A percentile compares a stretch with the other conserved stretches of the same genome.
Conservation (phyloP, 2,329 filamentous ascomycete genomes). For the Hypoxylon sp. region DNA sequence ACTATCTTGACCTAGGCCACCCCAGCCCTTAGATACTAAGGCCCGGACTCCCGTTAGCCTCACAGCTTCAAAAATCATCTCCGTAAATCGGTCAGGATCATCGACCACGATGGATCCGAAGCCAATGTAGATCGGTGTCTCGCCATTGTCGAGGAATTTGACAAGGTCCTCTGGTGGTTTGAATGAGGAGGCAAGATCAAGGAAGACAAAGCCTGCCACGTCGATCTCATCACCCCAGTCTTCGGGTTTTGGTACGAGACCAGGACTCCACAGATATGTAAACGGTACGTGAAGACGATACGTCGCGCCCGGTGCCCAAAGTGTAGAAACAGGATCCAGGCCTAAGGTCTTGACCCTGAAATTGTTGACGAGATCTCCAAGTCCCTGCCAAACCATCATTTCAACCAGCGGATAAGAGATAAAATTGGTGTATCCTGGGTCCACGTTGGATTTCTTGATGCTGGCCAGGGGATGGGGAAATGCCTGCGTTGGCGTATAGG, state of each 20-base stretch:
- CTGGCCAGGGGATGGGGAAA: constrained; percentile 85
- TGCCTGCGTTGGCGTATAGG: constrained; percentile 80
- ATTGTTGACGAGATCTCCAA: constrained; percentile 83
- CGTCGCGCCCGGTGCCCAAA: constrained; percentile 82
- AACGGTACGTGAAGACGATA: constrained; percentile 82
- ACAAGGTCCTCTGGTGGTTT: constrained; percentile 69
- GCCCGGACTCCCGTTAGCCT: constrained; percentile 76
- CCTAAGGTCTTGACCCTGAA: constrained; percentile 78
- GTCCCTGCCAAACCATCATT: constrained; percentile 92
- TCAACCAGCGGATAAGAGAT: constrained; percentile 86
- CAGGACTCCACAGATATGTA: constrained; percentile 80
- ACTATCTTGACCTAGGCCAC: constrained; percentile 73
- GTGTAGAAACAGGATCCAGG: constrained; percentile 79
- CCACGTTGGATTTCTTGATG: constrained; percentile 79
- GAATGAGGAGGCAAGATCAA: constrained; percentile 76
- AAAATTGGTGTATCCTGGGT: constrained; percentile 81
- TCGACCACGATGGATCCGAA: constrained; percentile 84
- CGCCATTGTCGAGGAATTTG: constrained; percentile 69
- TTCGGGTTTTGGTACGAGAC: constrained; percentile 74
- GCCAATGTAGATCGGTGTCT: constrained; percentile 79
- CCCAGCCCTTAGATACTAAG: constrained; percentile 82
- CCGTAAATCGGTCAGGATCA: constrained; percentile 76
- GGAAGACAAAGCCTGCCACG: constrained; percentile 83
- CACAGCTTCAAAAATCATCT: constrained; percentile 80
- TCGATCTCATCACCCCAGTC: constrained; percentile 80